A percentile compares a stretch with the other conserved stretches of the same genome.
phyloP scores from a whole-genome alignment of 202 grass and related monocot genomes.

The Hordeum pubiflorum region DNA sequence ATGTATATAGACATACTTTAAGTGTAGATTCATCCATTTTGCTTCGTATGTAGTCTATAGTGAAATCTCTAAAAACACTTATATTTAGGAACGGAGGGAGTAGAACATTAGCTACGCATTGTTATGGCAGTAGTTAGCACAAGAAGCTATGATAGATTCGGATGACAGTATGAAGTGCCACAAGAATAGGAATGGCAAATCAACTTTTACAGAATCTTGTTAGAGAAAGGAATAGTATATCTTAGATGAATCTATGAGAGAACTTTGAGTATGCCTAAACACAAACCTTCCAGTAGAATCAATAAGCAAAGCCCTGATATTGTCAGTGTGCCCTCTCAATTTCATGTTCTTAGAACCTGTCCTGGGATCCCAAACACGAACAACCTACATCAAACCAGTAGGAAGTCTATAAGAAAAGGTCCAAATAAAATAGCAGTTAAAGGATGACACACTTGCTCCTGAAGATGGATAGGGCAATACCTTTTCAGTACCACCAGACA shows the following conservation, averaged over 20 bases:
- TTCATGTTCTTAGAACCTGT: constrained; percentile 80
- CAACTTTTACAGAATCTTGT: background rate
- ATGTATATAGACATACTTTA: too few relatives aligned
- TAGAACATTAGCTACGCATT: background rate
- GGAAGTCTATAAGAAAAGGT: background rate
- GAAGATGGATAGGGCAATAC: constrained; percentile 36
- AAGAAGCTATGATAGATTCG: background rate
- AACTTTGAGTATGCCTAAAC: constrained; percentile 14
- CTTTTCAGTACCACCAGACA: constrained; percentile 98
- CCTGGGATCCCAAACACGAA: constrained; percentile 79
- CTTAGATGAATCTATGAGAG: constrained; percentile 13
- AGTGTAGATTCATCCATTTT: too few relatives aligned
- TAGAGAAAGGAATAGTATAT: constrained; percentile 1
- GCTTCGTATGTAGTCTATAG: too few relatives aligned
- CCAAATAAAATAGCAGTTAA: background rate
- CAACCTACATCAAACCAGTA: constrained; percentile 51
- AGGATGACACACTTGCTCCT: background rate
- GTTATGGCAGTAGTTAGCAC: background rate
- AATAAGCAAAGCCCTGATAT: constrained; percentile 83
- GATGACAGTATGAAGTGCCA: background rate
- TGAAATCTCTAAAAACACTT: too few relatives aligned
- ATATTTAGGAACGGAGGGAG: too few relatives aligned
- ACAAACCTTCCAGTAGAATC: constrained; percentile 86
- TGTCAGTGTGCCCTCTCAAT: constrained; percentile 89
- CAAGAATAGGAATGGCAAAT: background rate